Evolutionary conservation across 2,329 filamentous ascomycete genomes (phyloP).

Genomic region (Fusarium scirpi): DNA sequence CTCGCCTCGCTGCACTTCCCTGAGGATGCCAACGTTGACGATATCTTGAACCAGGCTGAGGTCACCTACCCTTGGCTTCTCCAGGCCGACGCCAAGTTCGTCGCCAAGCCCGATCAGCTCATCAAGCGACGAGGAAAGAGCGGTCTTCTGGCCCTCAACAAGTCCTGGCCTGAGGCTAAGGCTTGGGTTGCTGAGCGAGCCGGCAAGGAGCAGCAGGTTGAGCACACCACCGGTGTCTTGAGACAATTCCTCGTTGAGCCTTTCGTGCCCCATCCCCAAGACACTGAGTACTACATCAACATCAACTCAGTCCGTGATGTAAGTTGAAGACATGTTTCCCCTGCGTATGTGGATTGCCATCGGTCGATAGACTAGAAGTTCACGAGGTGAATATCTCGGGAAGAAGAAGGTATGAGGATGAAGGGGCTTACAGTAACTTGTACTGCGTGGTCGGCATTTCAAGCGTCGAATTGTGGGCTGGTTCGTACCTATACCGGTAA

Average conservation of each 20-base stretch:
- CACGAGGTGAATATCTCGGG: not conserved
- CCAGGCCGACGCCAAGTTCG: constrained; percentile 85
- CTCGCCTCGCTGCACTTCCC: constrained; percentile 94
- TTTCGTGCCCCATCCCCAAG: constrained; percentile 93
- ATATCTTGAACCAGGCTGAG: constrained; percentile 94
- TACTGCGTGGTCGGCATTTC: constrained; percentile 35
- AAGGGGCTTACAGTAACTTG: constrained; percentile 35
- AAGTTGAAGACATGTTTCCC: constrained; percentile 62
- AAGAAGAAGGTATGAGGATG: constrained; percentile 11
- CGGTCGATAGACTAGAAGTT: constrained; percentile 1
- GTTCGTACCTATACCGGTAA: constrained; percentile 43
- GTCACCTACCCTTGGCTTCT: constrained; percentile 97
- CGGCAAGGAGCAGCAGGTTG: constrained; percentile 91
- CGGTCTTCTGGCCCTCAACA: constrained; percentile 94
- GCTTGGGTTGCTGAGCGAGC: constrained; percentile 94
- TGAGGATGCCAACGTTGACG: constrained; percentile 84
- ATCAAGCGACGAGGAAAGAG: constrained; percentile 99
- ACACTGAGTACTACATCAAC: constrained; percentile 99
- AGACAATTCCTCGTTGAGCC: constrained; percentile 98
- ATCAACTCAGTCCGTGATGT: constrained; percentile 99
- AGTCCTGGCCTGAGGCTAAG: constrained; percentile 93
- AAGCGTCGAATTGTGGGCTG: constrained; percentile 44
- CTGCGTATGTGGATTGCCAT: constrained; percentile 30
- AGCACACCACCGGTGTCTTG: constrained; percentile 88
- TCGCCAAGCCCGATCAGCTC: constrained; percentile 99